Evolutionary conservation across 2,329 filamentous ascomycete genomes (phyloP).

Genomic region (Xylaria sp.): DNA sequence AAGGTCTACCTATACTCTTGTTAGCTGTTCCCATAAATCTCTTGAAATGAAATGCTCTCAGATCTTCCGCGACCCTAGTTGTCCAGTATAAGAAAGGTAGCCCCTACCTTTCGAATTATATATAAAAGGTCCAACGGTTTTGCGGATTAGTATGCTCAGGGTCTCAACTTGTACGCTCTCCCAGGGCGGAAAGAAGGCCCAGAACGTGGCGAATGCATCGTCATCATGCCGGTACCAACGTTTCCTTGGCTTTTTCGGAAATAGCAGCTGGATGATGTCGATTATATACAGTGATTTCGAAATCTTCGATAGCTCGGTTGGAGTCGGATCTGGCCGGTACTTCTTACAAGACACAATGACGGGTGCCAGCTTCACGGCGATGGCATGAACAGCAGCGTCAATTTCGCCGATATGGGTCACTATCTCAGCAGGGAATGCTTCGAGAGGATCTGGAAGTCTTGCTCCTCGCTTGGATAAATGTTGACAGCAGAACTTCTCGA

Average conservation of each 20-base stretch:
- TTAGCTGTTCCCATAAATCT: background rate
- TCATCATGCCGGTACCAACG: background rate
- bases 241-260: background rate
- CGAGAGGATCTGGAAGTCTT: background rate
- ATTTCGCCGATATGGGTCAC: background rate
- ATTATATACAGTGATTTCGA: slow-evolving; percentile 9
- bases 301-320: background rate
- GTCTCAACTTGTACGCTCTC: slow-evolving; percentile 2
- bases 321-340: background rate
- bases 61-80: background rate
- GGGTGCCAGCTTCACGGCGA: background rate
- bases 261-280: background rate
- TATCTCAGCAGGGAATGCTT: background rate
- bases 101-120: background rate
- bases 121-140: background rate
- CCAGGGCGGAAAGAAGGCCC: slow-evolving; percentile 13
- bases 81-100: background rate
- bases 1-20: background rate
- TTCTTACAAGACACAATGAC: background rate
- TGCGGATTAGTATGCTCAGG: background rate
- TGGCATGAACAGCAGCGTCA: background rate
- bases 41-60: background rate
- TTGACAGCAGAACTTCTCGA: background rate
- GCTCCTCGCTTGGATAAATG: slow-evolving; percentile 5
- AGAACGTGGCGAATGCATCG: background rate